Conservation (phyloP, 2,329 filamentous ascomycete species). For the Calonectria pteridis region DNA sequence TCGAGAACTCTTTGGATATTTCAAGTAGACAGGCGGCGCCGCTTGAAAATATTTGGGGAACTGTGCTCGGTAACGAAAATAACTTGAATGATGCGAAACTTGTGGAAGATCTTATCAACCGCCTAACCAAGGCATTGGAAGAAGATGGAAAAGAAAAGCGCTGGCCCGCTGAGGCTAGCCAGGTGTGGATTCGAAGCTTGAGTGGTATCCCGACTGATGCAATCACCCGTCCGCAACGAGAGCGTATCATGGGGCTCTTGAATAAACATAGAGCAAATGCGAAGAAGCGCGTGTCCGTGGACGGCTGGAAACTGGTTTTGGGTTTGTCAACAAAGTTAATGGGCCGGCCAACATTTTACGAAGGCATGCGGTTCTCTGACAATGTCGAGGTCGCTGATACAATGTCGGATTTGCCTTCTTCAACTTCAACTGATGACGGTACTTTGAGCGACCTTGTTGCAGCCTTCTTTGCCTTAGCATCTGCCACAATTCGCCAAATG, state of each 20-base stretch:
- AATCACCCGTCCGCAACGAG: slow-evolving; percentile 58
- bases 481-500: slow-evolving; percentile 57
- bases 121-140: slow-evolving; percentile 46
- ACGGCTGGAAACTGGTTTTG: slow-evolving; percentile 55
- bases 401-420: slow-evolving; percentile 45
- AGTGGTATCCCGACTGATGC: slow-evolving; percentile 53
- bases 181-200: slow-evolving; percentile 49
- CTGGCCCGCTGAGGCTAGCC: slow-evolving; percentile 47
- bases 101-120: slow-evolving; percentile 48
- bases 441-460: slow-evolving; percentile 49
- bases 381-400: slow-evolving; percentile 51
- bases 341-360: slow-evolving; percentile 64
- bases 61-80: slow-evolving; percentile 53
- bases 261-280: slow-evolving; percentile 43
- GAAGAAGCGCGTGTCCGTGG: slow-evolving; percentile 41
- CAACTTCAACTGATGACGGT: slow-evolving; percentile 41
- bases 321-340: slow-evolving; percentile 63
- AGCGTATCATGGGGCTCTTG: slow-evolving; percentile 55
- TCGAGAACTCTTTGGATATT: slow-evolving; percentile 42
- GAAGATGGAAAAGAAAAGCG: slow-evolving; percentile 46
- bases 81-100: slow-evolving; percentile 52
- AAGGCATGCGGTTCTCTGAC: slow-evolving; percentile 57
- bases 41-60: slow-evolving; percentile 45
- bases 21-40: slow-evolving; percentile 30
- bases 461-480: slow-evolving; percentile 49